Conservation (phyloP, 768 basidiomycete species). For the Lentinula aciculospora region DNA sequence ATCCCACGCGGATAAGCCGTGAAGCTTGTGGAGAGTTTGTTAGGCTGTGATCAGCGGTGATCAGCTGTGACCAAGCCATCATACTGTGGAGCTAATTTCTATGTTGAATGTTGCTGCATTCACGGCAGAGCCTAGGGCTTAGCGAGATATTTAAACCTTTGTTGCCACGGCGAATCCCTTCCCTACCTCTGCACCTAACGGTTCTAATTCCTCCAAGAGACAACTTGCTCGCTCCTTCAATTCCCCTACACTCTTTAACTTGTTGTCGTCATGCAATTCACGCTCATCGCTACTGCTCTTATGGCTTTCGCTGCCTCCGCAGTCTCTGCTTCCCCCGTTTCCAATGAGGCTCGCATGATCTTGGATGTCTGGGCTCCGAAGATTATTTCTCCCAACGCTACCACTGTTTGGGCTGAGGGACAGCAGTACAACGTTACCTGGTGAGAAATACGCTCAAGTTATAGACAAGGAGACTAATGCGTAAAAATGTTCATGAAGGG, state of each 20-base stretch:
- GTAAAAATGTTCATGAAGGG: constrained; percentile 13
- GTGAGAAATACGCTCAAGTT: too few species aligned
- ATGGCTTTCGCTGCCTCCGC: not conserved
- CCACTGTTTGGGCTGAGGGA: constrained; percentile 4
- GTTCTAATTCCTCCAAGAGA: not conserved
- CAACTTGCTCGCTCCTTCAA: not conserved
- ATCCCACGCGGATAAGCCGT: too few species aligned
- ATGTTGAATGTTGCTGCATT: not conserved
- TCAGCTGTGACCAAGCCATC: not conserved
- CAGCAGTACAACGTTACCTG: constrained; percentile 12
- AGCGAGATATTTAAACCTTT: not conserved
- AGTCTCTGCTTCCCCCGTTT: not conserved
- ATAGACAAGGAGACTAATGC: not conserved
- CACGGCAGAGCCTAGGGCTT: not conserved
- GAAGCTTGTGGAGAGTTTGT: too few species aligned
- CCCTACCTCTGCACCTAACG: not conserved
- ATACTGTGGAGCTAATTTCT: not conserved
- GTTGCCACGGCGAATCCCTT: not conserved
- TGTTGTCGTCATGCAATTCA: not conserved
- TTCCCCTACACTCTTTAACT: not conserved
- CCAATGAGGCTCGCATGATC: not conserved
- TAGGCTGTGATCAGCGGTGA: not conserved
- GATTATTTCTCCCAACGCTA: constrained; percentile 1
- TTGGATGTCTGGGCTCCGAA: constrained; percentile 8
- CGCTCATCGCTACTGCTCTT: not conserved